phyloP scores from a whole-genome alignment of 2,329 filamentous ascomycete genomes.

The Sclerotinia subarctica region DNA sequence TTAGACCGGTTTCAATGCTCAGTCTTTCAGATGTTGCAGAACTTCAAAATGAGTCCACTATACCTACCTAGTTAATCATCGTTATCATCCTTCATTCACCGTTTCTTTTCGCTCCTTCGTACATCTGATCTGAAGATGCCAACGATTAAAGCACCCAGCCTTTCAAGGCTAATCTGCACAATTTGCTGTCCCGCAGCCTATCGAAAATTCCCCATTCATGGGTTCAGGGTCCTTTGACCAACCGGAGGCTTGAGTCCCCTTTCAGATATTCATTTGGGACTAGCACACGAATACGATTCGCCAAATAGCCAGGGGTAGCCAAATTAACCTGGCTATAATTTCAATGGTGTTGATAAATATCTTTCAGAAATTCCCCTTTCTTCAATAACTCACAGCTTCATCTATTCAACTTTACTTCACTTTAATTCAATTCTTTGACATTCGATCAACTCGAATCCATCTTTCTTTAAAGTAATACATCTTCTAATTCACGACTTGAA shows the following conservation, averaged over 20 bases:
- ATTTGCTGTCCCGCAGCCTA: conserved; percentile 13
- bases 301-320: not conserved
- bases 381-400: not conserved
- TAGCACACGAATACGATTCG: conserved; percentile 20
- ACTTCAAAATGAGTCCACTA: too few relatives aligned
- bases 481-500: conserved; percentile 16
- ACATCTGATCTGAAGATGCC: not conserved
- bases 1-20: not conserved
- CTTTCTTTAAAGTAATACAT: conserved; percentile 8
- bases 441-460: conserved; percentile 24
- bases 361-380: conserved; percentile 20
- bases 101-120: not conserved
- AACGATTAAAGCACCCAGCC: not conserved
- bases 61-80: too few relatives aligned
- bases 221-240: not conserved
- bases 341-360: conserved; percentile 10
- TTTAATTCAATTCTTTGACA: conserved; percentile 11
- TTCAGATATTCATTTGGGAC: not conserved
- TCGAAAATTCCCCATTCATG: conserved; percentile 10
- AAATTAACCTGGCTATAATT: conserved; percentile 17
- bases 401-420: not conserved
- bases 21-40: not conserved
- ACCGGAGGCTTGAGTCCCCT: not conserved
- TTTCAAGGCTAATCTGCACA: conserved; percentile 14
- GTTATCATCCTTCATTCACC: conserved; percentile 1